phyloP scores from a whole-genome alignment of 2,329 filamentous ascomycete genomes.

The Beauveria sp. region DNA sequence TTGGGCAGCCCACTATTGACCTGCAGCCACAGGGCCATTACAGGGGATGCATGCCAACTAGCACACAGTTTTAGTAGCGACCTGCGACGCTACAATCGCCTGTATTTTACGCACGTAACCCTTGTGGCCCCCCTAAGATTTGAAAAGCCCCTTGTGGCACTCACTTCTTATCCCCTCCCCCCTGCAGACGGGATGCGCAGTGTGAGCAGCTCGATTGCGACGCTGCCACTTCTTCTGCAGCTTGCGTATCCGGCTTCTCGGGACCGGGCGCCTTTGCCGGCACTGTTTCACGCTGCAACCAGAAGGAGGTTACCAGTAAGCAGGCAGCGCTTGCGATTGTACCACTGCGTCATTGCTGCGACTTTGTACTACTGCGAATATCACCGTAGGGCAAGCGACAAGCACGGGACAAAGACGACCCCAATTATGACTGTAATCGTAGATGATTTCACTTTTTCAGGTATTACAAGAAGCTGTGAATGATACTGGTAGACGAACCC shows the following conservation, averaged over 20 bases:
- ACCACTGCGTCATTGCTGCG: background rate
- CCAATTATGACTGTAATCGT: background rate
- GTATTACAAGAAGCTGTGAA: too few relatives aligned
- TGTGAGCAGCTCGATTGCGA: background rate
- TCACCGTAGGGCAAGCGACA: background rate
- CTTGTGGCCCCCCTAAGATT: background rate
- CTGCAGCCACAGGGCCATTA: background rate
- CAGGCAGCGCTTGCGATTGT: background rate
- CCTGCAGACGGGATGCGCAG: background rate
- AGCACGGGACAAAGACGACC: background rate
- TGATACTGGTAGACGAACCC: too few relatives aligned
- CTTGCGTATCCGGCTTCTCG: slow-evolving; percentile 11
- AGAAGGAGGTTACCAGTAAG: background rate
- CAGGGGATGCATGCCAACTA: background rate
- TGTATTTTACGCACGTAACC: background rate
- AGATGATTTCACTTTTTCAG: too few relatives aligned
- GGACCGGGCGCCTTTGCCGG: background rate
- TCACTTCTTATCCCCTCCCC: background rate
- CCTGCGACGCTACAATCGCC: background rate
- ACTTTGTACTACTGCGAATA: background rate
- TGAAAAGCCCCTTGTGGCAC: background rate
- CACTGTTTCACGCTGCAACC: background rate
- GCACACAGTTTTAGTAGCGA: background rate
- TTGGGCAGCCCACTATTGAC: background rate
- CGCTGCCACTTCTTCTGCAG: background rate